These are phyloP conservation scores for Solanum chmielewskii DNA, from an alignment of 257 asterid species.

Conservation along the genomic window DNA sequence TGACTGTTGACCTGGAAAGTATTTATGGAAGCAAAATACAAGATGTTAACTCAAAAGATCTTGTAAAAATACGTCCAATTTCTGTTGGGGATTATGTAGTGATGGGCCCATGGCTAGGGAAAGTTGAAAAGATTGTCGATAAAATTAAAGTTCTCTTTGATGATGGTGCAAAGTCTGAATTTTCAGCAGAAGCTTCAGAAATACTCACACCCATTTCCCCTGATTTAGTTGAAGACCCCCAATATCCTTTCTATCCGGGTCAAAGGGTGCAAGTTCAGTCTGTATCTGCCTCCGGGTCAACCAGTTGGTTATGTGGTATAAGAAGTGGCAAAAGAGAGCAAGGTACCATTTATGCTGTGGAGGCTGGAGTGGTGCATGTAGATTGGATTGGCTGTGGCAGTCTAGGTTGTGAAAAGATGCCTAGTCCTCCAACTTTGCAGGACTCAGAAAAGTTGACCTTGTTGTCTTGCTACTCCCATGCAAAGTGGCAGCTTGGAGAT, in stretches of 20 bases:
- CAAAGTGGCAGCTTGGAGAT: slow-evolving; percentile 92
- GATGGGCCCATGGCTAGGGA: slow-evolving; percentile 78
- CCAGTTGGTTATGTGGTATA: slow-evolving; percentile 65
- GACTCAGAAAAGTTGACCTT: slow-evolving; percentile 41
- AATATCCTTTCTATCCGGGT: slow-evolving; percentile 75
- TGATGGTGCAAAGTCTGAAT: slow-evolving; percentile 48
- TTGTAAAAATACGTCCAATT: slow-evolving; percentile 46
- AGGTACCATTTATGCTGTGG: slow-evolving; percentile 62
- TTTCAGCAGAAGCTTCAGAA: slow-evolving; percentile 39
- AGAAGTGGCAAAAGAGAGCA: slow-evolving; percentile 23
- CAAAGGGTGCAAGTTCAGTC: slow-evolving; percentile 58
- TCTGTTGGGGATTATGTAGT: slow-evolving; percentile 58
- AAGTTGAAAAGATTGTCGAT: slow-evolving; percentile 63
- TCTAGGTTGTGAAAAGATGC: slow-evolving; percentile 22
- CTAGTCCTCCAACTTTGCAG: slow-evolving; percentile 37
- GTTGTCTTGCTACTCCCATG: slow-evolving; percentile 45
- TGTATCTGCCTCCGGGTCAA: slow-evolving; percentile 20
- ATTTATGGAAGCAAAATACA: slow-evolving; percentile 40
- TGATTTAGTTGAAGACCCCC: slow-evolving; percentile 63
- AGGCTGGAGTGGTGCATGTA: slow-evolving; percentile 55
- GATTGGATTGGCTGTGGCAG: slow-evolving; percentile 65
- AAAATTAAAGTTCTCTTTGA: slow-evolving; percentile 45
- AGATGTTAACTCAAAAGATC: slow-evolving; percentile 27
- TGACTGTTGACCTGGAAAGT: slow-evolving; percentile 64
- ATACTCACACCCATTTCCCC: slow-evolving; percentile 44